Base-by-base conservation (phyloP, 495 filamentous ascomycete species). In the Parathielavia hyrcaniae region DNA sequence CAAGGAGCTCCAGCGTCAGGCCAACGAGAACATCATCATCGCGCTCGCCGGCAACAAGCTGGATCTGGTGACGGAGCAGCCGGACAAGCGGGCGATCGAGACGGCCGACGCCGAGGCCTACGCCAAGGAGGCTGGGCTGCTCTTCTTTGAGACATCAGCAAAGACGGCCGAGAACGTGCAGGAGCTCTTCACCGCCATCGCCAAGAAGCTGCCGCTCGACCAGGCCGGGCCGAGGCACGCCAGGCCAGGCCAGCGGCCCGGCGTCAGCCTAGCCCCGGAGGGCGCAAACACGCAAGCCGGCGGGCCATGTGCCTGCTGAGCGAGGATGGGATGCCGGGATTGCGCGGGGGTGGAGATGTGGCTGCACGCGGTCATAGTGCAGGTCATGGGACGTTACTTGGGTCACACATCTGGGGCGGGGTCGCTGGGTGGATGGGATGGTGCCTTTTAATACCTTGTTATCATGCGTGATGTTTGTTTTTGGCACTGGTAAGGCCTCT, bases 1-100 rank as follows among this genome's bases (percentile, higher is more conserved):
- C n/a, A 97, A 97, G 74, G 95, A 98, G 67, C 83, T 98, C 38
- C 95, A 98, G 74, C 83, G 93, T 59, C 93, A 98, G 78, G 95
- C 95, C 41, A 97, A 97, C 76, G 93, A 97, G 75, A 97, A 97
- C 73, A 97, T 98, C 72, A 90, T 98, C 66, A 98, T 98, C 71
- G 93, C 93, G 32, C 82, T 98, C 23, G 93, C 95, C 32, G 93
- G 93, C 46, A 98, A 98, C 81, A 98, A 98, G 77, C 75, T 95
- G 61, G 93, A 98, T 81, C 77, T 98, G 60, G 93, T 95, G 49
- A 86, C 82, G 50, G 89, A 90, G 64, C 84, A 86, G 60, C 91
- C 92, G 23, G 89, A 93, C 69, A 97, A 97, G 82, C 86, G 93
- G 64, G 95, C 91, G 4, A 91, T 98, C 55, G 68, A 82, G 36